Evolutionary conservation across 306 rosid species (phyloP), one percentile per base, ranked within the genome.

Genomic region (Vigna mungo): DNA sequence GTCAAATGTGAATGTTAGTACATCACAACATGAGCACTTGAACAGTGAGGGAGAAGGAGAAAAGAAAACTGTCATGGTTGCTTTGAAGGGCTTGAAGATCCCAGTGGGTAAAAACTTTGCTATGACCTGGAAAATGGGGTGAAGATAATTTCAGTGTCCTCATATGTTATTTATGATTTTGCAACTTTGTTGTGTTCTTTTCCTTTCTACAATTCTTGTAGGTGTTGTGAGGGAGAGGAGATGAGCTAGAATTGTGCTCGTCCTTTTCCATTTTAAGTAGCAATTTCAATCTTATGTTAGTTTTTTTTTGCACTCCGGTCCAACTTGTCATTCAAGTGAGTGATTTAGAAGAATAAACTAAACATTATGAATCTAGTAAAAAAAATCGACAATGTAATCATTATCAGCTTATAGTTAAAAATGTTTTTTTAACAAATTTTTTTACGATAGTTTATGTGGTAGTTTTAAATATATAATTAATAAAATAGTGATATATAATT

Each of bases 91-190:
- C 13, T 82, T 90, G 89, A 77, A 86, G n/a, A 73, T 95, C 55
- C 85, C 88, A 4, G 87, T 95, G 2, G 99, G 97, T 12, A 89
- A 89, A 65, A 95, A 87, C 86, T 95, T 95, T 76, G 97, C 84
- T 5, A 0, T 95, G 78, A 81, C 86, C n/a, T 95, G 97, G 97
- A 92, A 89, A 72, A 89, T 95, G 97, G 92, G 78, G 10, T 80
- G 76, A 80, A 78, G 75, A 81, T 75, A 30, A 71, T 53, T 68
- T 88, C 32, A 79, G 62, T 39, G 58, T n/a, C 69, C 34, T 58
- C 47, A 36, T 25, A 25, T 52, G 18, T 69, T 27, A 36, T 23
- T 52, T 76, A 27, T 58, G 46, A 58, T 21, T 20, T 36, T 18
- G 67, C 39, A 56, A 78, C 62, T 72, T 74, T 39, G 46, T 79